Conservation (phyloP, 2,329 filamentous ascomycete genomes). For the Ophiostoma australiae region DNA sequence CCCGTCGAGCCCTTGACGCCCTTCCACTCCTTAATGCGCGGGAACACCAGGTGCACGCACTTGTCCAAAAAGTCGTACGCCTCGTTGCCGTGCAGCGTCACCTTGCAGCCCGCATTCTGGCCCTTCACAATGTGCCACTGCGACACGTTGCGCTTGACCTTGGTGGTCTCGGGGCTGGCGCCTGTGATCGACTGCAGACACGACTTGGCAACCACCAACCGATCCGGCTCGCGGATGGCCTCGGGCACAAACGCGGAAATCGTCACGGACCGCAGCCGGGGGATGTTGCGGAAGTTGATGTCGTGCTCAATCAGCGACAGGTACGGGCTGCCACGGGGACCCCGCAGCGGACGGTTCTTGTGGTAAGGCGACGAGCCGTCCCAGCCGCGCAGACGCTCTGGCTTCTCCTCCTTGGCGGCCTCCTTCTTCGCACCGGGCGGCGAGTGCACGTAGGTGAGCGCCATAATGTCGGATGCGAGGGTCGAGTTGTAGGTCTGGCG, state of each 20-base stretch:
- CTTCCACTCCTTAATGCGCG: constrained; percentile 92
- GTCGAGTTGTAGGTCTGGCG: constrained; percentile 87
- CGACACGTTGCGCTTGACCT: constrained; percentile 63
- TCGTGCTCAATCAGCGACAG: constrained; percentile 67
- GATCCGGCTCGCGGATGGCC: constrained; percentile 64
- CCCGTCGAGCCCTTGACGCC: constrained; percentile 65
- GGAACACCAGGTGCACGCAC: constrained; percentile 81
- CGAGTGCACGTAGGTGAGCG: constrained; percentile 79
- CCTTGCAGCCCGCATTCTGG: constrained; percentile 69
- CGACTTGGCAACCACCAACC: constrained; percentile 78
- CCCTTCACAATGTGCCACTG: constrained; percentile 71
- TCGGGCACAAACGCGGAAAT: constrained; percentile 70
- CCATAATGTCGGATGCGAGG: constrained; percentile 80
- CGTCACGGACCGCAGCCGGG: constrained; percentile 73
- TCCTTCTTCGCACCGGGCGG: constrained; percentile 66
- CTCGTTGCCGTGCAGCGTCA: constrained; percentile 68
- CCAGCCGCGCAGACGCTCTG: constrained; percentile 73
- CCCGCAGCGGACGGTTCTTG: constrained; percentile 80
- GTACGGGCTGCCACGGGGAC: constrained; percentile 74
- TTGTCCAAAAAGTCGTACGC: constrained; percentile 91
- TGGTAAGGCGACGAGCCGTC: constrained; percentile 89
- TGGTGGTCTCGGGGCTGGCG: constrained; percentile 64
- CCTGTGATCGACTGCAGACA: constrained; percentile 82
- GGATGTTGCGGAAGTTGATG: constrained; percentile 78
- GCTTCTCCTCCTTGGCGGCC: constrained; percentile 34